Evolutionary conservation across 306 rosid species (phyloP).

Genomic region (Hippophae gyantsensis): DNA sequence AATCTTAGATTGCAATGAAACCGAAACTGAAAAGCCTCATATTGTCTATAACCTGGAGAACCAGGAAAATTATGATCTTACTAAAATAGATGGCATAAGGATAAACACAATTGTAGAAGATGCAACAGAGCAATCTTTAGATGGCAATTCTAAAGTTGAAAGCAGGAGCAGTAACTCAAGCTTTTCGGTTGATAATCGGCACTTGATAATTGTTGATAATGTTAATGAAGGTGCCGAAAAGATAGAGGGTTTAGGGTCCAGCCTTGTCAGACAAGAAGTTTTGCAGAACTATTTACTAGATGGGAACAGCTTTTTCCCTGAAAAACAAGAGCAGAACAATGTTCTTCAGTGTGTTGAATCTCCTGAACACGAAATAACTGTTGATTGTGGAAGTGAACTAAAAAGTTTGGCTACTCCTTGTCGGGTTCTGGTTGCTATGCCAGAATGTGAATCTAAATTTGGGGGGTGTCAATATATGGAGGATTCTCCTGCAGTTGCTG

Average conservation of each 20-base stretch:
- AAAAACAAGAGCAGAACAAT: constrained; percentile 5
- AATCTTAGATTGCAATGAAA: constrained; percentile 18
- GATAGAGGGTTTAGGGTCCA: constrained; percentile 15
- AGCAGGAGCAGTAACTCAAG: constrained; percentile 20
- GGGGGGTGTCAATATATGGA: constrained; percentile 4
- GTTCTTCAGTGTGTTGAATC: background rate
- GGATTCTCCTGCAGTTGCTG: background rate
- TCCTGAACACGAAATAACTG: constrained; percentile 10
- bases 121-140: constrained; percentile 19
- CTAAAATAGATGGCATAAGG: constrained; percentile 13
- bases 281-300: constrained; percentile 10
- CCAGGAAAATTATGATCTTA: constrained; percentile 21
- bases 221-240: constrained; percentile 8
- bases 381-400: constrained; percentile 14
- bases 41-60: constrained; percentile 12
- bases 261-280: constrained; percentile 13
- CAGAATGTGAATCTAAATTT: constrained; percentile 12
- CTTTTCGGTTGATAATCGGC: constrained; percentile 24
- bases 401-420: constrained; percentile 2
- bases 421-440: constrained; percentile 8
- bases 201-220: constrained; percentile 8
- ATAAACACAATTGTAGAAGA: constrained; percentile 19
- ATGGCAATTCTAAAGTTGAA: constrained; percentile 14
- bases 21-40: constrained; percentile 14
- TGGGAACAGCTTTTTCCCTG: background rate